A percentile compares a stretch with the other conserved stretches of the same genome.
Evolutionary conservation across 331 rosid species (phyloP).

Genomic region (Acacia concinna): DNA sequence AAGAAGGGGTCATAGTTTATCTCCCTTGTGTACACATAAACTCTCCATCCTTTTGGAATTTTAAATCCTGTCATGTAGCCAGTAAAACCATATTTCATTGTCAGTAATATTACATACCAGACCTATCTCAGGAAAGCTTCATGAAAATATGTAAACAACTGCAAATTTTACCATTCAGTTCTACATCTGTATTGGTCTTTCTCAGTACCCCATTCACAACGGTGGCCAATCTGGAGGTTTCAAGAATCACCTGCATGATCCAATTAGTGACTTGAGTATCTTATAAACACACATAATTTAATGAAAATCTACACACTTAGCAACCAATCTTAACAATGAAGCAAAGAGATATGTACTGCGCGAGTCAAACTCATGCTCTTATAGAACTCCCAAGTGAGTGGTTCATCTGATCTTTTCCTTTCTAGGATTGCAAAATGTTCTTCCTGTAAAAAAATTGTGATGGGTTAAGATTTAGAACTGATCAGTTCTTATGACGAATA

Average conservation of each 20-base stretch:
- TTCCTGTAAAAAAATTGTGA: slow-evolving; percentile 37
- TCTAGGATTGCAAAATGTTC: slow-evolving; percentile 66
- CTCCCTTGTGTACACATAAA: slow-evolving; percentile 75
- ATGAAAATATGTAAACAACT: slow-evolving; percentile 7
- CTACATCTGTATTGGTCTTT: slow-evolving; percentile 60
- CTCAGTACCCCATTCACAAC: slow-evolving; percentile 76
- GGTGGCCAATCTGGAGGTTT: slow-evolving; percentile 70
- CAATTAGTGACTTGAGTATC: not conserved
- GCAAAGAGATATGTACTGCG: slow-evolving; percentile 45
- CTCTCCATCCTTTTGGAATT: slow-evolving; percentile 84
- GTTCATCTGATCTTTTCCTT: slow-evolving; percentile 48
- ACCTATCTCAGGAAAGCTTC: not conserved
- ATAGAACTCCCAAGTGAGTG: slow-evolving; percentile 58
- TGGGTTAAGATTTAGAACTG: not conserved
- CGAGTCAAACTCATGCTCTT: slow-evolving; percentile 64
- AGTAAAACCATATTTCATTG: not conserved
- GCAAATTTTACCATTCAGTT: slow-evolving; percentile 60
- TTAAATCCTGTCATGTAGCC: slow-evolving; percentile 46
- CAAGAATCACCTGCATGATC: slow-evolving; percentile 60
- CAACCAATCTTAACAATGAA: not conserved
- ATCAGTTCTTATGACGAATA: not conserved
- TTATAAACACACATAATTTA: not conserved
- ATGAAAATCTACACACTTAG: not conserved
- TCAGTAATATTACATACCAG: not conserved
- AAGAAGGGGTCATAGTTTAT: slow-evolving; percentile 59